These are phyloP conservation scores for Phoenix roebelenii DNA, from an alignment of 176 grass and related monocot species.

Conservation along the genomic window DNA sequence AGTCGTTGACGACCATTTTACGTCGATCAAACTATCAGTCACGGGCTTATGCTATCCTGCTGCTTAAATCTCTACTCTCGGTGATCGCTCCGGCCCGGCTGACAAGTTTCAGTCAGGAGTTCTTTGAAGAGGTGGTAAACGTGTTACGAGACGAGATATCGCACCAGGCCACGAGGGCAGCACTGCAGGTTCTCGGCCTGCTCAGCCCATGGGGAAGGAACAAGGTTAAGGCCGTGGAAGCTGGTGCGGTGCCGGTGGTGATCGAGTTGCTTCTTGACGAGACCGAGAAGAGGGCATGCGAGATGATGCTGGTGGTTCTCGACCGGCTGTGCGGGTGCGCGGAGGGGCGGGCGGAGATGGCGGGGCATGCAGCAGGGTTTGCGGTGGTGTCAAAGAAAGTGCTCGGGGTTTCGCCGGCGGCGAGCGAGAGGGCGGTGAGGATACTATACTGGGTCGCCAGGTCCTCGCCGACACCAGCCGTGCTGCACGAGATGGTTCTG, in stretches of 20 bases:
- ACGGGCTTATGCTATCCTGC: constrained; percentile 33
- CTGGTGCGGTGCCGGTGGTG: constrained; percentile 38
- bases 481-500: constrained; percentile 84
- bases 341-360: constrained; percentile 71
- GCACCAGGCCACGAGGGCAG: constrained; percentile 38
- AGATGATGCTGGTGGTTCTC: constrained; percentile 47
- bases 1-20: constrained; percentile 42
- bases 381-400: constrained; percentile 62
- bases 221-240: constrained; percentile 51
- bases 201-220: constrained; percentile 48
- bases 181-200: constrained; percentile 39
- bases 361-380: constrained; percentile 52
- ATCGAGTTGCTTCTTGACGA: constrained; percentile 63
- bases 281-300: constrained; percentile 48
- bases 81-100: constrained; percentile 32
- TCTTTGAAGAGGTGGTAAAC: constrained; percentile 52
- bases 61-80: constrained; percentile 43
- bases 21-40: constrained; percentile 42
- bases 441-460: constrained; percentile 47
- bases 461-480: constrained; percentile 38
- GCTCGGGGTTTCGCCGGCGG: constrained; percentile 45
- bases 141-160: constrained; percentile 44
- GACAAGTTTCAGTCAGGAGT: constrained; percentile 26
- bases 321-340: constrained; percentile 77
- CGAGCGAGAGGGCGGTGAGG: constrained; percentile 68